Evolutionary conservation across 139 green algal species (phyloP).

Genomic region (Choricystis sp.): DNA sequence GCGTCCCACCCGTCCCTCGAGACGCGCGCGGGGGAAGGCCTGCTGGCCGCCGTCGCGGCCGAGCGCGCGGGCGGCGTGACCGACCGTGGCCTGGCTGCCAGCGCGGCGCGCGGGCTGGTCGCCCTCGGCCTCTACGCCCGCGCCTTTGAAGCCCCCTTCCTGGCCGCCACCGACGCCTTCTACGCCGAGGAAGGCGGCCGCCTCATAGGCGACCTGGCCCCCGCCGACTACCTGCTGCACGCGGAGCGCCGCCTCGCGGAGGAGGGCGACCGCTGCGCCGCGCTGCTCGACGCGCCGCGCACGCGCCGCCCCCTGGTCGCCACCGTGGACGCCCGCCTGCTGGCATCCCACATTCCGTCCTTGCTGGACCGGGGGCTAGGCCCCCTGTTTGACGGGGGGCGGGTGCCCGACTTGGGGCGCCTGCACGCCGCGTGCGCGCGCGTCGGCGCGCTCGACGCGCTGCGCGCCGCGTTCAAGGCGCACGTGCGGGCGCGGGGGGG

Average conservation of each 20-base stretch:
- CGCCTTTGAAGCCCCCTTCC: conserved; percentile 36
- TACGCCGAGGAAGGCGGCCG: conserved; percentile 50
- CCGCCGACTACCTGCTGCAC: conserved; percentile 79
- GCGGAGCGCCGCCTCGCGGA: conserved; percentile 71
- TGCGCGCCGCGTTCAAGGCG: conserved; percentile 49
- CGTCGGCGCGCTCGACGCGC: conserved; percentile 41
- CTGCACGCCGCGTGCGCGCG: conserved; percentile 44
- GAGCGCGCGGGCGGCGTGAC: conserved; percentile 62
- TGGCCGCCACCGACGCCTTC: conserved; percentile 21
- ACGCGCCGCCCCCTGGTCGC: conserved; percentile 59
- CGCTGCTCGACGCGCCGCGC: conserved; percentile 67
- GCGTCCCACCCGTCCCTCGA: conserved; percentile 36
- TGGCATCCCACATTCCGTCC: conserved; percentile 43
- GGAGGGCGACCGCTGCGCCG: conserved; percentile 67
- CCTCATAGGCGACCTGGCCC: conserved; percentile 39
- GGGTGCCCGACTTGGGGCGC: conserved; percentile 59
- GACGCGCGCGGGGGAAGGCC: conserved; percentile 32
- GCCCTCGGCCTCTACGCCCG: conserved; percentile 56
- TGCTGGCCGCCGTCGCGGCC: conserved; percentile 49
- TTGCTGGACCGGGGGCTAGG: conserved; percentile 46
- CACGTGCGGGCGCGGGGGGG: conserved; percentile 53
- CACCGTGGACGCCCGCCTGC: conserved; percentile 54
- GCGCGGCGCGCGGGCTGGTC: conserved; percentile 55
- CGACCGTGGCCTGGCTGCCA: conserved; percentile 51
- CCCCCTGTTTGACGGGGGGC: conserved; percentile 49